A percentile compares a stretch with the other conserved stretches of the same genome.
These are phyloP conservation scores for Plectranthus barbatus DNA, from an alignment of 257 asterid species.

Conservation along the genomic window DNA sequence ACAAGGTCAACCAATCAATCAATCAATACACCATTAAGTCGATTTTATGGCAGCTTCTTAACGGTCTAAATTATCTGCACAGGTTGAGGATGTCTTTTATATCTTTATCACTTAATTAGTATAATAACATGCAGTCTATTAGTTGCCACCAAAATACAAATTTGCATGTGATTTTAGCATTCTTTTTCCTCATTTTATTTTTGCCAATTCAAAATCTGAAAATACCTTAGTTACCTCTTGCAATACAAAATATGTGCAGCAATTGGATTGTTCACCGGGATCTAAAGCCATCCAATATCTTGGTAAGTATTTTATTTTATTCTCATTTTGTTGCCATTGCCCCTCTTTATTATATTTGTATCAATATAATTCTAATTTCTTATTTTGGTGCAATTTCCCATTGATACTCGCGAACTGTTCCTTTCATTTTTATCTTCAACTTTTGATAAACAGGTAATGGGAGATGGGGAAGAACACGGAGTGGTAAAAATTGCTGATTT, in stretches of 20 bases:
- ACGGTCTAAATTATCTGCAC: conserved; percentile 94
- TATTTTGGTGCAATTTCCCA: not conserved
- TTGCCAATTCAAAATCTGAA: not conserved
- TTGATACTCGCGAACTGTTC: conserved; percentile 1
- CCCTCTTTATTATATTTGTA: not conserved
- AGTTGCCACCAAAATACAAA: not conserved
- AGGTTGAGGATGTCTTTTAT: conserved; percentile 36
- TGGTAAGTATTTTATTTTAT: conserved; percentile 37
- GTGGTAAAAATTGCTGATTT: conserved; percentile 94
- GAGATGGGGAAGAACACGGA: conserved; percentile 97
- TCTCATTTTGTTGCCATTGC: not conserved
- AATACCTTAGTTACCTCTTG: conserved; percentile 9
- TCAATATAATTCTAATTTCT: not conserved
- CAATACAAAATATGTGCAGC: conserved; percentile 40
- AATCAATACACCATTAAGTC: conserved; percentile 80
- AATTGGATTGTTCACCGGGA: conserved; percentile 98
- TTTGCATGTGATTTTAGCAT: not conserved
- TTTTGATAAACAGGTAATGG: conserved; percentile 70
- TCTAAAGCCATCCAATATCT: conserved; percentile 93
- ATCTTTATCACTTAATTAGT: conserved; percentile 6
- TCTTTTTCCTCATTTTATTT: not conserved
- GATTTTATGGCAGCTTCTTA: conserved; percentile 96
- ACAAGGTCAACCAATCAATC: conserved; percentile 86
- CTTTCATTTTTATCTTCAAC: conserved; percentile 8
- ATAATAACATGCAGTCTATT: not conserved